Conservation (phyloP, 805 yeast genomes). For the Schizosaccharomyces japonicus region DNA sequence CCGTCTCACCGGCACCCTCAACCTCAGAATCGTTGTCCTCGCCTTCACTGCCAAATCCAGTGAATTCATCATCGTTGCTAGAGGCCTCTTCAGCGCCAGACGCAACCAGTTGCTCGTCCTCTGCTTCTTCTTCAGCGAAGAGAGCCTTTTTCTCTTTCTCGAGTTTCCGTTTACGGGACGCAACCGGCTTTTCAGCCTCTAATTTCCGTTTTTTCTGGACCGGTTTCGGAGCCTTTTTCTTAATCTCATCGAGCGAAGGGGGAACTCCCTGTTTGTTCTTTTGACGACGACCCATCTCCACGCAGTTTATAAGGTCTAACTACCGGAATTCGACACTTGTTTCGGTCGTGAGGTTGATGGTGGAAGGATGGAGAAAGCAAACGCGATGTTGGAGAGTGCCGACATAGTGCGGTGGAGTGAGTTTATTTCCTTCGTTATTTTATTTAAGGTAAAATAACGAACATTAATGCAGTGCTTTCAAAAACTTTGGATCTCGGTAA, state of each 20-base stretch:
- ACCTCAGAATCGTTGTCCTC: slow-evolving; percentile 20
- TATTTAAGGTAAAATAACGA: too few species aligned
- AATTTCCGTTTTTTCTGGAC: slow-evolving; percentile 5
- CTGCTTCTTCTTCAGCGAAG: slow-evolving; percentile 10
- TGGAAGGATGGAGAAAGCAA: too few species aligned
- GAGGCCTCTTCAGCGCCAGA: too few species aligned
- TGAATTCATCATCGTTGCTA: slow-evolving; percentile 10
- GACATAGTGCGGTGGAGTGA: too few species aligned
- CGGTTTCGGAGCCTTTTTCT: background rate
- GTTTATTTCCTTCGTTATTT: too few species aligned
- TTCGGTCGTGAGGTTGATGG: too few species aligned
- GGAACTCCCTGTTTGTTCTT: background rate
- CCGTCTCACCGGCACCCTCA: slow-evolving; percentile 34
- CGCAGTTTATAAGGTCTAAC: too few species aligned
- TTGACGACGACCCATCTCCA: background rate
- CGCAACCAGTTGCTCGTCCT: slow-evolving; percentile 20
- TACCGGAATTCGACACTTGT: too few species aligned
- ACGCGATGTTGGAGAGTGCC: too few species aligned
- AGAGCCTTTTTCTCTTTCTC: background rate
- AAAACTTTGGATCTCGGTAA: too few species aligned
- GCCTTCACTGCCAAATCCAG: slow-evolving; percentile 10
- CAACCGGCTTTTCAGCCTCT: background rate
- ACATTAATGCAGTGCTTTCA: too few species aligned
- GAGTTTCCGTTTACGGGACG: background rate
- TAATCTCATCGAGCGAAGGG: background rate